Evolutionary conservation across 148 eudicot species (phyloP), one percentile per base, ranked within the genome.

Genomic region (Chenopodium suecicum): DNA sequence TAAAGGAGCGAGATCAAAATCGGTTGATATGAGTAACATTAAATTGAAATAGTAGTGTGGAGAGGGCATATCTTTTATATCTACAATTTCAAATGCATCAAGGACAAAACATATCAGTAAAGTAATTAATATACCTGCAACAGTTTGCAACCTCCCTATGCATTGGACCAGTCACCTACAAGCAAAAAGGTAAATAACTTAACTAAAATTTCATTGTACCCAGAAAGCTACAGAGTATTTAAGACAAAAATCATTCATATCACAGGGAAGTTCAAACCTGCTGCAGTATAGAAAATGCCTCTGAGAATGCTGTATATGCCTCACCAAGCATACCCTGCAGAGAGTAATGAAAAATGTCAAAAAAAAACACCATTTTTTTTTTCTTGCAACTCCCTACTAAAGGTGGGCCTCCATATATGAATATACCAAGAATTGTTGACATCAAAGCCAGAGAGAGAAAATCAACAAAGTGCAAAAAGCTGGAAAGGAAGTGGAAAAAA

Each of bases 71-170:
- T 9, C 54, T 9, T 50, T 50, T 11, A 12, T 9, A 50, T 50
- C 54, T 13, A 50, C 54, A 9, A 48, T 8, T 48, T 12, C 10
- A 34, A 34, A 34, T 34, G 41, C 41, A 34, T 34, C 41, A 34
- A 34, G 41, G 41, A 34, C 41, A 34, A 34, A 34, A 34, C 41
- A 41, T 41, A 81, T 78, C 60, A 74, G 68, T 17, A 37, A 31
- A 25, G 71, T 25, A 72, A 77, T 68, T 23, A 70, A 73, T 86
- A 34, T 85, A 96, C 99, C 99, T 91, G 74, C 99, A 96, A 75
- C 99, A 96, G 86, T 94, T 96, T 37, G 99, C 98, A 76, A 96
- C 99, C 85, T 96, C 99, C 83, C 98, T 91, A 84, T 96, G 99
- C 98, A 96, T 96, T 73, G 99, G 99, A 85, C 99, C 99, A 81